phyloP scores from a whole-genome alignment of 805 yeast species.

The Kurtzmaniella cleridarum region DNA sequence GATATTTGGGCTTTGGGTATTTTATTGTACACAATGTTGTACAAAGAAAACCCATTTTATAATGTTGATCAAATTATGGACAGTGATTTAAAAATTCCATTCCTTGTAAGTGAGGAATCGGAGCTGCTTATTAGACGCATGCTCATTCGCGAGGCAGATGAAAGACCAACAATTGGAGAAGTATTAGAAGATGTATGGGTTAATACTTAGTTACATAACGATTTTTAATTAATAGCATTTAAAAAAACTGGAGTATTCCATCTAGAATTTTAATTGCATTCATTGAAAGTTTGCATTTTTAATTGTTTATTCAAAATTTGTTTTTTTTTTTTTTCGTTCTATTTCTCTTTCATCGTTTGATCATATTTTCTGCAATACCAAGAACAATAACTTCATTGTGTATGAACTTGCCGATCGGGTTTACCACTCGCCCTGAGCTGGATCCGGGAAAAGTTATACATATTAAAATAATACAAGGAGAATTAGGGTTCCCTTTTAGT shows the following conservation, averaged over 20 bases:
- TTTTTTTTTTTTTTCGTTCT: background rate
- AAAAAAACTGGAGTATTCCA: too few relatives aligned
- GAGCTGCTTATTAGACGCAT: conserved; percentile 57
- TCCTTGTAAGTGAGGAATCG: conserved; percentile 56
- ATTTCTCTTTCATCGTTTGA: background rate
- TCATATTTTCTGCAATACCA: background rate
- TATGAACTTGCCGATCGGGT: conserved; percentile 12
- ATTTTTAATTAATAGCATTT: background rate
- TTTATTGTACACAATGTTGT: conserved; percentile 79
- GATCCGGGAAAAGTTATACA: too few relatives aligned
- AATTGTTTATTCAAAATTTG: background rate
- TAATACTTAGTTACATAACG: conserved; percentile 8
- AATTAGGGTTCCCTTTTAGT: too few relatives aligned
- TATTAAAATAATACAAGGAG: too few relatives aligned
- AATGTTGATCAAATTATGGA: conserved; percentile 94
- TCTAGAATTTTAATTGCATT: too few relatives aligned
- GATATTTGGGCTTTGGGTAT: conserved; percentile 98
- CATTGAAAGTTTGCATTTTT: background rate
- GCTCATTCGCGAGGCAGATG: conserved; percentile 57
- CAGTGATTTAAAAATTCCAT: conserved; percentile 74
- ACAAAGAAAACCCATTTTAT: conserved; percentile 92
- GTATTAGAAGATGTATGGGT: conserved; percentile 71
- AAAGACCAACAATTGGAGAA: conserved; percentile 71
- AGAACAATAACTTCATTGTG: background rate
- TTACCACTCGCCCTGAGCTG: conserved; percentile 8